phyloP scores from a whole-genome alignment of 768 basidiomycete genomes.

The Tricholomella constricta region DNA sequence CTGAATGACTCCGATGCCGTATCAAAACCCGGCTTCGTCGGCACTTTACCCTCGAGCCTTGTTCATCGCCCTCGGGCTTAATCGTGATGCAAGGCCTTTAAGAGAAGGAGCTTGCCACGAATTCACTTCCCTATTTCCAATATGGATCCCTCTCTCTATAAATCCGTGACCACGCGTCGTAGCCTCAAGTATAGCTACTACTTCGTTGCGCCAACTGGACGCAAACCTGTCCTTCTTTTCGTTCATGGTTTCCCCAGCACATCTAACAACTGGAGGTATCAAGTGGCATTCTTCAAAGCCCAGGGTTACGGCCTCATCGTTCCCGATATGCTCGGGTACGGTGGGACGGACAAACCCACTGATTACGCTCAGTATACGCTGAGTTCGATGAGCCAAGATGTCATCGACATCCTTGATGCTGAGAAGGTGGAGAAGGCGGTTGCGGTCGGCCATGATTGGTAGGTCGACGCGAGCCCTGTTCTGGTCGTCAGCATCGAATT shows the following conservation, averaged over 20 bases:
- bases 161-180: conserved; percentile 30
- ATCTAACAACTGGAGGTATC: conserved; percentile 42
- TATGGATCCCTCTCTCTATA: conserved; percentile 26
- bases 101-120: neutral
- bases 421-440: conserved; percentile 35
- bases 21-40: too few relatives aligned
- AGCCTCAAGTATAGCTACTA: conserved; percentile 41
- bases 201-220: conserved; percentile 22
- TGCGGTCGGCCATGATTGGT: conserved; percentile 50
- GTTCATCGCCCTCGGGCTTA: too few relatives aligned
- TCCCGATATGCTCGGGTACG: conserved; percentile 56
- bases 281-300: conserved; percentile 38
- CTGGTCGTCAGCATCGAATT: neutral
- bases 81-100: neutral
- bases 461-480: neutral
- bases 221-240: conserved; percentile 40
- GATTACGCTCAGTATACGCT: conserved; percentile 36
- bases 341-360: conserved; percentile 47
- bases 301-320: conserved; percentile 48
- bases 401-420: conserved; percentile 43
- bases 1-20: too few relatives aligned
- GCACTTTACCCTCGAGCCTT: too few relatives aligned
- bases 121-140: neutral
- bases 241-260: conserved; percentile 48
- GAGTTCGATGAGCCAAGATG: conserved; percentile 37